phyloP scores from a whole-genome alignment of 2,329 filamentous ascomycete genomes.

The Coniochaeta sp. region DNA sequence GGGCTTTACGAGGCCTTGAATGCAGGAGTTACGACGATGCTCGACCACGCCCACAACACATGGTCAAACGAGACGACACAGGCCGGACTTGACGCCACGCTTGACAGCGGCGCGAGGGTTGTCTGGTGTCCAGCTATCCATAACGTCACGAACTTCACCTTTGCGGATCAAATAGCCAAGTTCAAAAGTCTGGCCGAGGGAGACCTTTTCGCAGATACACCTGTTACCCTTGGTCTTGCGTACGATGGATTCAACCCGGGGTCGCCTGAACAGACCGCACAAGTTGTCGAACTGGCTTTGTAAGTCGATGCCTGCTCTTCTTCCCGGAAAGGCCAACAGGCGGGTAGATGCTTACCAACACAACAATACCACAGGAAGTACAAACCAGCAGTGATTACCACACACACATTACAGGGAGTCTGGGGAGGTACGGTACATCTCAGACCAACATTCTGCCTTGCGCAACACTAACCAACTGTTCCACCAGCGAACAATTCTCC shows the following conservation, averaged over 20 bases:
- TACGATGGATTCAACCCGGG: slow-evolving; percentile 30
- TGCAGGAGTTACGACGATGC: slow-evolving; percentile 42
- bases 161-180: slow-evolving; percentile 29
- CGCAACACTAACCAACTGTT: background rate
- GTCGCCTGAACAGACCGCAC: slow-evolving; percentile 18
- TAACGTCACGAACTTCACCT: slow-evolving; percentile 23
- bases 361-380: slow-evolving; percentile 16
- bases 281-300: slow-evolving; percentile 25
- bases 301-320: slow-evolving; percentile 9
- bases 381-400: slow-evolving; percentile 38
- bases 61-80: slow-evolving; percentile 33
- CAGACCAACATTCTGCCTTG: too few relatives aligned
- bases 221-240: slow-evolving; percentile 30
- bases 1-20: slow-evolving; percentile 44
- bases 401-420: slow-evolving; percentile 31
- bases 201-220: slow-evolving; percentile 16
- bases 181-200: slow-evolving; percentile 28
- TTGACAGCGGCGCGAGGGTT: slow-evolving; percentile 41
- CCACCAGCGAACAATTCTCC: slow-evolving; percentile 27
- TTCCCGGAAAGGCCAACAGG: too few relatives aligned
- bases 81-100: slow-evolving; percentile 36
- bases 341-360: too few relatives aligned
- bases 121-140: slow-evolving; percentile 39
- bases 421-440: slow-evolving; percentile 24
- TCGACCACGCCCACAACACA: slow-evolving; percentile 46